A percentile compares a stretch with the other conserved stretches of the same genome.
These are phyloP conservation scores for Friedmanniomyces simplex DNA, from an alignment of 495 filamentous ascomycete genomes.

Conservation along the genomic window DNA sequence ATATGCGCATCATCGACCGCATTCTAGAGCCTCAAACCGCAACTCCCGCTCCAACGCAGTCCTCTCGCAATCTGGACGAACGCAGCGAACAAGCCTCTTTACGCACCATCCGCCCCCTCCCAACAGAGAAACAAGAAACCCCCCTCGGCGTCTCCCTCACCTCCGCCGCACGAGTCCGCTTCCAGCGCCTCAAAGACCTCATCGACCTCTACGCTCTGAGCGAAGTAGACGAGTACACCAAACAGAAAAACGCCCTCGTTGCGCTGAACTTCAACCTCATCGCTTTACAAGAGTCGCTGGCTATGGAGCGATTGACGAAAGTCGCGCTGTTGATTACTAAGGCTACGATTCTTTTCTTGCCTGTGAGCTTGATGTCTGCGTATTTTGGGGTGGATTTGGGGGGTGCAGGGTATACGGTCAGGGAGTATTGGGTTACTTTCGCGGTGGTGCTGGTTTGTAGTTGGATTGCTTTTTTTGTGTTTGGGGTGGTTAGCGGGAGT, in stretches of 20 bases:
- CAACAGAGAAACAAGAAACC: slow-evolving; percentile 24
- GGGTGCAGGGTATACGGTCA: slow-evolving; percentile 49
- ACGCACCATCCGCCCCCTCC: slow-evolving; percentile 28
- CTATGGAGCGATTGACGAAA: slow-evolving; percentile 66
- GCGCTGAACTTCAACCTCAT: slow-evolving; percentile 84
- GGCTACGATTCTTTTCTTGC: slow-evolving; percentile 73
- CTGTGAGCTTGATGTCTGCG: slow-evolving; percentile 72
- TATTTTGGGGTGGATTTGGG: slow-evolving; percentile 69
- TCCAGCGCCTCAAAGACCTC: slow-evolving; percentile 64
- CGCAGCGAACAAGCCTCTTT: slow-evolving; percentile 20
- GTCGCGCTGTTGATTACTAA: slow-evolving; percentile 77
- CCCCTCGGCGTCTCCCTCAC: slow-evolving; percentile 50
- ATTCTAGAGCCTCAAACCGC: slow-evolving; percentile 44
- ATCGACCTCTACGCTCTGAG: slow-evolving; percentile 70
- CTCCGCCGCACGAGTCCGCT: slow-evolving; percentile 57
- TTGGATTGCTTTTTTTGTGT: slow-evolving; percentile 47
- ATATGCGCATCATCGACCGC: slow-evolving; percentile 65
- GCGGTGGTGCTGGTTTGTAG: slow-evolving; percentile 56
- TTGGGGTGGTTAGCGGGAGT: slow-evolving; percentile 43
- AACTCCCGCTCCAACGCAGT: slow-evolving; percentile 30
- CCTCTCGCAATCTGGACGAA: slow-evolving; percentile 28
- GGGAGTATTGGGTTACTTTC: slow-evolving; percentile 65
- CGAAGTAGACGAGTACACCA: slow-evolving; percentile 67
- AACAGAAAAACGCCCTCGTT: slow-evolving; percentile 68
- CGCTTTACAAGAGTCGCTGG: slow-evolving; percentile 69